These are phyloP conservation scores for Chara braunii DNA, from an alignment of 139 green algal genomes.

Conservation along the genomic window DNA sequence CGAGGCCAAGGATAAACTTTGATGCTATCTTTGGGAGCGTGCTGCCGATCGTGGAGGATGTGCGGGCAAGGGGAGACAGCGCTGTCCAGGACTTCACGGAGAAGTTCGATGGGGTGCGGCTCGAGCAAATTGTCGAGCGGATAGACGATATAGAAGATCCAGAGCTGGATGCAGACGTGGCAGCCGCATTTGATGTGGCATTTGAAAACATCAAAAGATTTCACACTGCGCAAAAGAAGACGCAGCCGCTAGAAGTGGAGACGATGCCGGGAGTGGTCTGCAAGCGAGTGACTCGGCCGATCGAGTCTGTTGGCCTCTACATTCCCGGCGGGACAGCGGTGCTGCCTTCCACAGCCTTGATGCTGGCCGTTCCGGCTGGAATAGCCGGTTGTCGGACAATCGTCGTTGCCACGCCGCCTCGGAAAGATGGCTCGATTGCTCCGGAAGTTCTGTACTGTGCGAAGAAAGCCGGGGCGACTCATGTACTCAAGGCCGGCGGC, in stretches of 20 bases:
- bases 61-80: slow-evolving; percentile 69
- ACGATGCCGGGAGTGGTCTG: slow-evolving; percentile 81
- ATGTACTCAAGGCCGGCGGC: slow-evolving; percentile 89
- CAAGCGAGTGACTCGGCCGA: slow-evolving; percentile 51
- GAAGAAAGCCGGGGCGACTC: slow-evolving; percentile 87
- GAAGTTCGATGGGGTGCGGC: slow-evolving; percentile 81
- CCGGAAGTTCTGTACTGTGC: slow-evolving; percentile 90
- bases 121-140: slow-evolving; percentile 59
- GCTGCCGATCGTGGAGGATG: slow-evolving; percentile 78
- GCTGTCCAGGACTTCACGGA: slow-evolving; percentile 76
- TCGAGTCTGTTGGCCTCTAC: slow-evolving; percentile 82
- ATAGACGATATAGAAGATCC: slow-evolving; percentile 53
- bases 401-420: slow-evolving; percentile 89
- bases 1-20: slow-evolving; percentile 82
- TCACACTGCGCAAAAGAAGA: slow-evolving; percentile 72
- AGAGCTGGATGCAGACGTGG: slow-evolving; percentile 60
- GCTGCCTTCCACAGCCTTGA: slow-evolving; percentile 86
- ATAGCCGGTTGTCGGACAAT: slow-evolving; percentile 84
- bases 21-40: slow-evolving; percentile 69
- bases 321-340: slow-evolving; percentile 93
- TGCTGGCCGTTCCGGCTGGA: slow-evolving; percentile 80
- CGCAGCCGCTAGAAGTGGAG: slow-evolving; percentile 29
- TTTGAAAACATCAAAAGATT: slow-evolving; percentile 91
- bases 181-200: slow-evolving; percentile 81
- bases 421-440: slow-evolving; percentile 65